Conservation (phyloP, 192 early-diverging fungal genomes). For the Funneliformis geosporum region DNA sequence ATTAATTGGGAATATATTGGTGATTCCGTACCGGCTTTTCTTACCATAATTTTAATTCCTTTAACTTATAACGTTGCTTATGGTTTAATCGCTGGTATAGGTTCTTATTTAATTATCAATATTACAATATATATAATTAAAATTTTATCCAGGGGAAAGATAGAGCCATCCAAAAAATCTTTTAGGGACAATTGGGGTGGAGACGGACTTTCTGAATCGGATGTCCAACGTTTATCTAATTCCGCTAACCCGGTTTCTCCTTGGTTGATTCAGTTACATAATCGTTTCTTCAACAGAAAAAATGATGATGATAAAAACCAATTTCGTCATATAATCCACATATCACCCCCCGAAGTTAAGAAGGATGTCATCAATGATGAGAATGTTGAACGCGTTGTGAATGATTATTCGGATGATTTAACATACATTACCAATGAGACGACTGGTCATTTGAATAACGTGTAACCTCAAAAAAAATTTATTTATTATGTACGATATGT, state of each 20-base stretch:
- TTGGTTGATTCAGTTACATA: not conserved
- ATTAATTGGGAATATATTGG: slow-evolving; percentile 83
- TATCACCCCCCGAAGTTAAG: too few relatives aligned
- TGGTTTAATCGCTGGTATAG: slow-evolving; percentile 76
- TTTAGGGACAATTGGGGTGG: slow-evolving; percentile 6
- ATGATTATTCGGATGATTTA: too few relatives aligned
- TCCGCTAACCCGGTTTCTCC: not conserved
- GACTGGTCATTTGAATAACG: too few relatives aligned
- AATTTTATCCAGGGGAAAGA: slow-evolving; percentile 54
- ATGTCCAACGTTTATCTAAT: not conserved
- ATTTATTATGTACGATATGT: too few relatives aligned
- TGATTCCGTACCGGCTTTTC: slow-evolving; percentile 77
- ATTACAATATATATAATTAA: slow-evolving; percentile 54
- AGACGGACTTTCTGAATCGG: not conserved
- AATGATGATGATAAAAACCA: not conserved
- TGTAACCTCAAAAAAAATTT: too few relatives aligned
- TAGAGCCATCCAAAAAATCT: slow-evolving; percentile 41
- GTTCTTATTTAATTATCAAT: slow-evolving; percentile 74
- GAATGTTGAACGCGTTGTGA: too few relatives aligned
- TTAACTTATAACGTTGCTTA: slow-evolving; percentile 81
- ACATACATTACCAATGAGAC: too few relatives aligned
- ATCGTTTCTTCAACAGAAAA: not conserved
- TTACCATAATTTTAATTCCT: slow-evolving; percentile 77
- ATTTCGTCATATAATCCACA: not conserved
- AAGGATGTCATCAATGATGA: not conserved